A percentile compares a stretch with the other conserved stretches of the same genome.
phyloP scores from a whole-genome alignment of 345 rosid species.

The Camelina neglecta region DNA sequence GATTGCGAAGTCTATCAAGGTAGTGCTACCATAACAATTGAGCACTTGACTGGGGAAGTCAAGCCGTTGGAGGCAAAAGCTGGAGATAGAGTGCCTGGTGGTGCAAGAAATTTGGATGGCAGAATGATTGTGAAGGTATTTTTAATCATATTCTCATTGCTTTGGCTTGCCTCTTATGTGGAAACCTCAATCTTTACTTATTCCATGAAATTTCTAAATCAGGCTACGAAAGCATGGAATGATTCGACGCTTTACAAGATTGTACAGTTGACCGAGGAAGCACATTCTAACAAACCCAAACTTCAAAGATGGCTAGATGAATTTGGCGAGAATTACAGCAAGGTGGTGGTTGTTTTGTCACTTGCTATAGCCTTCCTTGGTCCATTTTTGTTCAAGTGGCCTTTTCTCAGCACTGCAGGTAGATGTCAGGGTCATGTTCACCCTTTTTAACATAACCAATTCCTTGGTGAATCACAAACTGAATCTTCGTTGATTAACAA shows the following conservation, averaged over 20 bases:
- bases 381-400: slow-evolving; percentile 95
- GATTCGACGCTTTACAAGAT: slow-evolving; percentile 89
- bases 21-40: slow-evolving; percentile 88
- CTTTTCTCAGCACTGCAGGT: slow-evolving; percentile 87
- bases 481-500: slow-evolving; percentile 6
- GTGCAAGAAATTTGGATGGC: slow-evolving; percentile 97
- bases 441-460: neutral
- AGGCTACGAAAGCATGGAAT: slow-evolving; percentile 90
- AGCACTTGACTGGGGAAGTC: slow-evolving; percentile 96
- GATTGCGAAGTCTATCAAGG: slow-evolving; percentile 95
- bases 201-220: slow-evolving; percentile 31
- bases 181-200: neutral
- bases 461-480: neutral
- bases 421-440: slow-evolving; percentile 32
- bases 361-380: slow-evolving; percentile 77
- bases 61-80: slow-evolving; percentile 87
- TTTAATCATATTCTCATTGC: slow-evolving; percentile 4
- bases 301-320: slow-evolving; percentile 98
- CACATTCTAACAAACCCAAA: slow-evolving; percentile 83
- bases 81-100: slow-evolving; percentile 93
- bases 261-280: slow-evolving; percentile 96
- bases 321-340: slow-evolving; percentile 92
- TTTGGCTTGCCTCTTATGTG: slow-evolving; percentile 5
- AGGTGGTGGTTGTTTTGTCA: slow-evolving; percentile 85
- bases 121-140: slow-evolving; percentile 89